A percentile compares a stretch with the other conserved stretches of the same genome.
Conservation (phyloP, 75 land plant genomes). For the Cupressus sempervirens region DNA sequence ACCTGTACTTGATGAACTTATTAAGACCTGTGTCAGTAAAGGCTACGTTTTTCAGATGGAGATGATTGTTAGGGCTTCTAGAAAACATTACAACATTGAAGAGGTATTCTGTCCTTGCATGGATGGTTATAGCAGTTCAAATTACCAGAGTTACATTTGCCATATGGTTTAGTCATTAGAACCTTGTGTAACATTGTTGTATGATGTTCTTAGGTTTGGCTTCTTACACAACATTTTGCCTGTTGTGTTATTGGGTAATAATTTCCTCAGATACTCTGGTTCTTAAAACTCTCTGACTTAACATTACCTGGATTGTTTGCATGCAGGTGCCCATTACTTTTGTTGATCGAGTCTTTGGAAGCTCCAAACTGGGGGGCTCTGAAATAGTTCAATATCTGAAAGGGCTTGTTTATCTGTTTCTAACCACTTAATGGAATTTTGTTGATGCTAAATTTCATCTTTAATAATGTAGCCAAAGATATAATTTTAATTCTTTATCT, state of each 20-base stretch:
- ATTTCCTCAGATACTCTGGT: background rate
- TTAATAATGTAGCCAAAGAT: background rate
- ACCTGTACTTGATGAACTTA: slow-evolving; percentile 77
- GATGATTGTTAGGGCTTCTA: slow-evolving; percentile 90
- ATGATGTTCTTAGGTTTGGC: background rate
- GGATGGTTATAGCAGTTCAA: background rate
- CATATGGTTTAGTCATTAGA: background rate
- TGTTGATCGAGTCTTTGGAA: slow-evolving; percentile 98
- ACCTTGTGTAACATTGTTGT: background rate
- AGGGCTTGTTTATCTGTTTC: slow-evolving; percentile 73
- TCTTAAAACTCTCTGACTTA: background rate
- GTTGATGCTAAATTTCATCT: background rate
- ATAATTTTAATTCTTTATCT: background rate
- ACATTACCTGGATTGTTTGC: background rate
- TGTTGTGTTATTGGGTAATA: background rate
- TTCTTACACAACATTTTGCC: background rate
- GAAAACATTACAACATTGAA: slow-evolving; percentile 78
- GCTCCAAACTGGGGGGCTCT: slow-evolving; percentile 95
- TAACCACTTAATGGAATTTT: slow-evolving; percentile 57
- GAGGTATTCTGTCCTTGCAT: slow-evolving; percentile 53
- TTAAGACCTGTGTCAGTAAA: slow-evolving; percentile 76
- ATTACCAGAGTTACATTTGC: background rate
- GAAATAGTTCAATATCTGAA: slow-evolving; percentile 95
- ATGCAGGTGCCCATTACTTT: slow-evolving; percentile 95
- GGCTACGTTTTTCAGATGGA: slow-evolving; percentile 99